Conservation (phyloP, 2,329 filamentous ascomycete genomes). For the Colletotrichum acutatum region DNA sequence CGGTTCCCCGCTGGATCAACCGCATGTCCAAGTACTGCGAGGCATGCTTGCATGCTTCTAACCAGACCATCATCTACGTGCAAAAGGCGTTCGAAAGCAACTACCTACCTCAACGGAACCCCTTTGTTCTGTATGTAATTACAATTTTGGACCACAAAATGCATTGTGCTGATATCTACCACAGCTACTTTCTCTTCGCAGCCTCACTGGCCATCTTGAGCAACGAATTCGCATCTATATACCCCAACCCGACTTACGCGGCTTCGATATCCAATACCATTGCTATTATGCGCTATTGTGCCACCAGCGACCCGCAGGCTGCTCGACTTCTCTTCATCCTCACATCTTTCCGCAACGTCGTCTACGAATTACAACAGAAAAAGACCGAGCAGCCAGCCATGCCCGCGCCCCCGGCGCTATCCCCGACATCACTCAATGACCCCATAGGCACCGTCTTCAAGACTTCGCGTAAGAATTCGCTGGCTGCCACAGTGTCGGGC, state of each 20-base stretch:
- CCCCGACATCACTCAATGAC: conserved; percentile 37
- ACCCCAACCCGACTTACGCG: conserved; percentile 54
- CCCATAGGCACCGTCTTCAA: conserved; percentile 44
- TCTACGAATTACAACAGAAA: conserved; percentile 38
- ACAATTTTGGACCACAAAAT: not conserved
- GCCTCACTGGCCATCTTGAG: conserved; percentile 65
- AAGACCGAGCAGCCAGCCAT: conserved; percentile 37
- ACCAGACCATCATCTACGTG: conserved; percentile 60
- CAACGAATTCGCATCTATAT: conserved; percentile 66
- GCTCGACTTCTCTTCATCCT: conserved; percentile 61
- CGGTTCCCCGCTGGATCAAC: conserved; percentile 35
- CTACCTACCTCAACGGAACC: conserved; percentile 63
- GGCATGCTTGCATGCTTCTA: conserved; percentile 62
- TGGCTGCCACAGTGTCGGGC: conserved; percentile 1
- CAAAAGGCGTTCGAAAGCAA: conserved; percentile 55
- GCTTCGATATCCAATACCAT: conserved; percentile 55
- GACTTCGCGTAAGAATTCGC: conserved; percentile 32
- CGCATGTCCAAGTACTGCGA: conserved; percentile 50
- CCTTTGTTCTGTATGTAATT: conserved; percentile 64
- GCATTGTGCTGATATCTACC: conserved; percentile 20
- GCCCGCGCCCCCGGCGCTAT: conserved; percentile 36
- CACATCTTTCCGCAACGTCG: conserved; percentile 57
- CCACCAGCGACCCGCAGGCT: conserved; percentile 60
- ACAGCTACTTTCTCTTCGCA: conserved; percentile 67
- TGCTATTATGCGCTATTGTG: conserved; percentile 60